Evolutionary conservation across 2,329 filamentous ascomycete genomes (phyloP).

Genomic region (Colletotrichum sp.): DNA sequence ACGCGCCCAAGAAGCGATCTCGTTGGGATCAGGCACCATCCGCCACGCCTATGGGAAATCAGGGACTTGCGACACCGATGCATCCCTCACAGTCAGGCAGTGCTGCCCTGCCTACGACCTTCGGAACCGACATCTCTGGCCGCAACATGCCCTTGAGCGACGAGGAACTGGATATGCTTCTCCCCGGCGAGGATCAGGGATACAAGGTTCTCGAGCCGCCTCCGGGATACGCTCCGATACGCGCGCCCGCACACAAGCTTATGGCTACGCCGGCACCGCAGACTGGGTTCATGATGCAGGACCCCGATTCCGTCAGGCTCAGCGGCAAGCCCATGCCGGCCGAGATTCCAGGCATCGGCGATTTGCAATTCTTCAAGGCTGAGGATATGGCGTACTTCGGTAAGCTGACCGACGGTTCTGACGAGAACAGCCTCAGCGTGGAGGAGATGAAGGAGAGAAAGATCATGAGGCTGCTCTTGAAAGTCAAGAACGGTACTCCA

Average conservation of each 20-base stretch:
- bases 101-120: slow-evolving; percentile 61
- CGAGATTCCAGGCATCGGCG: slow-evolving; percentile 94
- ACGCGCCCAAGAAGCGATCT: slow-evolving; percentile 75
- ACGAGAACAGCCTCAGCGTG: slow-evolving; percentile 90
- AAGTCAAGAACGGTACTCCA: slow-evolving; percentile 99
- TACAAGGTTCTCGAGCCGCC: slow-evolving; percentile 93
- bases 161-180: slow-evolving; percentile 90
- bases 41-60: slow-evolving; percentile 75
- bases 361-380: slow-evolving; percentile 96
- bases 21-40: slow-evolving; percentile 92
- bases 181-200: slow-evolving; percentile 86
- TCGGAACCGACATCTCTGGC: slow-evolving; percentile 80
- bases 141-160: slow-evolving; percentile 87
- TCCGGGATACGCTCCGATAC: slow-evolving; percentile 86
- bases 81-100: slow-evolving; percentile 69
- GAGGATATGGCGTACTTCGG: slow-evolving; percentile 99
- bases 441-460: slow-evolving; percentile 98
- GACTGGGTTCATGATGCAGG: slow-evolving; percentile 96
- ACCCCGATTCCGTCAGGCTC: slow-evolving; percentile 82
- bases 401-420: slow-evolving; percentile 91
- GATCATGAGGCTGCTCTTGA: slow-evolving; percentile 95
- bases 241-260: slow-evolving; percentile 77
- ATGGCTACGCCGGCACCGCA: slow-evolving; percentile 77
- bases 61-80: slow-evolving; percentile 79
- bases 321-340: slow-evolving; percentile 92